phyloP scores from a whole-genome alignment of 371 early-diverging fungal species.

The Smittium culicis region DNA sequence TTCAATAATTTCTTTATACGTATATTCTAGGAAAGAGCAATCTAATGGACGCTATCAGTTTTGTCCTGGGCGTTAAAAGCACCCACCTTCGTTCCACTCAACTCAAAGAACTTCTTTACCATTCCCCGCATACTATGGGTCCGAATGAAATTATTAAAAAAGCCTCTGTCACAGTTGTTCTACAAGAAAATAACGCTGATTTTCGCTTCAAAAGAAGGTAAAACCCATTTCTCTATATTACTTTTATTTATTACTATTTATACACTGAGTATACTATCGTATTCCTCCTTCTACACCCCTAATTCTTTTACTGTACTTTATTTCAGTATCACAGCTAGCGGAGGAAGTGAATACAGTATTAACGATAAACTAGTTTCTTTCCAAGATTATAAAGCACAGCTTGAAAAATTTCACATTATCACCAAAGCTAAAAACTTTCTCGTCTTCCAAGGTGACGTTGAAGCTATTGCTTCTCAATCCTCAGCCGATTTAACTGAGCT shows the following conservation, averaged over 20 bases:
- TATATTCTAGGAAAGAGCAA: conserved; percentile 79
- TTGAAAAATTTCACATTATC: conserved; percentile 83
- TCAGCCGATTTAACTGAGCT: conserved; percentile 85
- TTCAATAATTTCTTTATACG: not conserved
- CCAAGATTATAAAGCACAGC: conserved; percentile 53
- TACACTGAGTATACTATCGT: not conserved
- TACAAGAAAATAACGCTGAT: not conserved
- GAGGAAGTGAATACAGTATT: conserved; percentile 78
- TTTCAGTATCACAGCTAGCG: conserved; percentile 48
- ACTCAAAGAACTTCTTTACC: conserved; percentile 81
- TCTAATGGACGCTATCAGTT: conserved; percentile 97
- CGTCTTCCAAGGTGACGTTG: conserved; percentile 98
- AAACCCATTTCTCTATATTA: not conserved
- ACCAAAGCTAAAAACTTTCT: conserved; percentile 94
- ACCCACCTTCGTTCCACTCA: conserved; percentile 74
- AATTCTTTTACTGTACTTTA: not conserved
- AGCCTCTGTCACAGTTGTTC: conserved; percentile 2
- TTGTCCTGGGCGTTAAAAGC: conserved; percentile 89
- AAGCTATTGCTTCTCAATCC: conserved; percentile 89
- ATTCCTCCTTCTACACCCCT: not conserved
- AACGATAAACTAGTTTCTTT: conserved; percentile 55
- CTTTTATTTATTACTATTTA: not conserved
- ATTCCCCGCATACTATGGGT: conserved; percentile 17
- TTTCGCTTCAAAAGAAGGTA: conserved; percentile 1
- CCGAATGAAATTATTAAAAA: not conserved